Evolutionary conservation across 768 basidiomycete species (phyloP).

Genomic region (Russula virescens): DNA sequence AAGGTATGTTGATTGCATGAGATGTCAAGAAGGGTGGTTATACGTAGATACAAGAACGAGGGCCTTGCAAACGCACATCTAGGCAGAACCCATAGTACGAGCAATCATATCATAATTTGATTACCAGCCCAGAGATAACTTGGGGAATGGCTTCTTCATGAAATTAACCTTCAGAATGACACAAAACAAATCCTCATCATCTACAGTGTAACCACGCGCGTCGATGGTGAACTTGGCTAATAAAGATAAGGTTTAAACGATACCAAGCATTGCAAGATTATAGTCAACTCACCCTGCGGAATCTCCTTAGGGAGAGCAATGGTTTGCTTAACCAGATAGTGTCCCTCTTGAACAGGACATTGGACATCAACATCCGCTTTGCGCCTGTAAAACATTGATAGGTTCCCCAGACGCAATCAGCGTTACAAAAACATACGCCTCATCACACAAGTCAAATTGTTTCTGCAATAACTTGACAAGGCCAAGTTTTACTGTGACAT

Average conservation of each 20-base stretch:
- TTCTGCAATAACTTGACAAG: conserved; percentile 83
- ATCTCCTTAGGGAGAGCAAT: conserved; percentile 90
- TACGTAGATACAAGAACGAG: conserved; percentile 4
- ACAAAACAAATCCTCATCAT: conserved; percentile 76
- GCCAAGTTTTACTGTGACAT: conserved; percentile 91
- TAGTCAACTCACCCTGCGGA: conserved; percentile 52
- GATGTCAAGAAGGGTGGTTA: conserved; percentile 1
- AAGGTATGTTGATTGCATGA: background rate
- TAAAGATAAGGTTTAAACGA: conserved; percentile 6
- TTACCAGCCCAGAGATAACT: conserved; percentile 29
- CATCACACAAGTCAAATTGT: conserved; percentile 83
- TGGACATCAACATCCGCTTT: conserved; percentile 69
- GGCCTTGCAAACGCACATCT: conserved; percentile 11
- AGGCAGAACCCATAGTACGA: background rate
- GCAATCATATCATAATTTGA: background rate
- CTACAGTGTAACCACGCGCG: conserved; percentile 61
- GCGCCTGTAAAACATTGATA: conserved; percentile 40
- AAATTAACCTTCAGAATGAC: conserved; percentile 77
- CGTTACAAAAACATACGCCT: conserved; percentile 62
- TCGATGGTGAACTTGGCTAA: conserved; percentile 79
- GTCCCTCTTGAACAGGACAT: conserved; percentile 76
- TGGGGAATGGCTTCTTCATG: conserved; percentile 37
- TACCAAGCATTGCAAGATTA: background rate
- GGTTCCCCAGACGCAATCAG: background rate
- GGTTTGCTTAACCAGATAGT: conserved; percentile 71